phyloP scores from a whole-genome alignment of 2,329 filamentous ascomycete species.

The Trichoderma sp. region DNA sequence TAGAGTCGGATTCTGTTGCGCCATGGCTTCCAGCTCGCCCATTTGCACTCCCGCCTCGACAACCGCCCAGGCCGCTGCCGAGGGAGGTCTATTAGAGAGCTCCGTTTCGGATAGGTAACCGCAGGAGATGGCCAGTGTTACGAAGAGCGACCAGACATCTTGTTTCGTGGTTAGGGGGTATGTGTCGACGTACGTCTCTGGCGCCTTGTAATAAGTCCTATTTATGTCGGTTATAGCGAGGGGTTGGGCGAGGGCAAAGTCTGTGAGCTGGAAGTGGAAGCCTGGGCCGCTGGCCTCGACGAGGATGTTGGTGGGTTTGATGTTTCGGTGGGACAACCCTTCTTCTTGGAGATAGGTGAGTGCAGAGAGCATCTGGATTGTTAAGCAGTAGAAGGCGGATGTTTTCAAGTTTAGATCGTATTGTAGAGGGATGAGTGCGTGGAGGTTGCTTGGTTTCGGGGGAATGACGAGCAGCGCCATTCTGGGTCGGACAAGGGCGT shows the following conservation, averaged over 20 bases:
- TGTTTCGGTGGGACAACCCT: neutral
- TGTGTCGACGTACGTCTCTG: neutral
- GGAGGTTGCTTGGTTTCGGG: neutral
- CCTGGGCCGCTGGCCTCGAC: neutral
- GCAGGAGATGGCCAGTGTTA: neutral
- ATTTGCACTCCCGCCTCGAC: neutral
- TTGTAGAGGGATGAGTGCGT: neutral
- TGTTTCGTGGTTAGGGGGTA: neutral
- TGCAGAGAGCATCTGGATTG: neutral
- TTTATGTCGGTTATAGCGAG: neutral
- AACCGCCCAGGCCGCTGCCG: neutral
- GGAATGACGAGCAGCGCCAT: neutral
- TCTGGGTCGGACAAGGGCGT: neutral
- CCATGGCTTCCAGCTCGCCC: neutral
- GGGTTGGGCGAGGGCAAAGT: neutral
- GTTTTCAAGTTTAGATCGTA: neutral
- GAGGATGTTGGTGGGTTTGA: constrained; percentile 6
- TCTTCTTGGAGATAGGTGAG: constrained; percentile 2
- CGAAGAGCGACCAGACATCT: constrained; percentile 9
- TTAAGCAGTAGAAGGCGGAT: neutral
- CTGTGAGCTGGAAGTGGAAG: neutral
- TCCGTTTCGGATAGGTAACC: neutral
- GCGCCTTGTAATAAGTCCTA: neutral
- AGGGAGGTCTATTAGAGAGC: neutral
- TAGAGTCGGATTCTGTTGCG: neutral